Evolutionary conservation across 148 eudicot species (phyloP), one percentile per base, ranked within the genome.

Genomic region (Cornus florida): DNA sequence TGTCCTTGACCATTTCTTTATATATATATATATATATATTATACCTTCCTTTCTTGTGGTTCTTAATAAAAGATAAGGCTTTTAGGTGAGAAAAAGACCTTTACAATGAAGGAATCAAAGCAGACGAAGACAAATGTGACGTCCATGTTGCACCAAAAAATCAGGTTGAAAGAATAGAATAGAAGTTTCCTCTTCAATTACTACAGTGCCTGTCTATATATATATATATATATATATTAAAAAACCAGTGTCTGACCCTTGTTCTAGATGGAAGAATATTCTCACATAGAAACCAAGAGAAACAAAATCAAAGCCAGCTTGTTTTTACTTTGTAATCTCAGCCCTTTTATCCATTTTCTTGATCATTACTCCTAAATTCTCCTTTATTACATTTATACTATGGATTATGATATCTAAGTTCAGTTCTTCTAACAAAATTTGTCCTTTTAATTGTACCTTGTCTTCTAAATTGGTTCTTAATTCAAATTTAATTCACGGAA

Each of bases 331-430:
- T 65, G 69, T 65, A 22, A 65, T 65, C 69, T 65, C 69, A 65
- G 69, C 69, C 69, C 28, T 28, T n/a, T 65, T 65, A 65, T 65
- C 69, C 31, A 22, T 65, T 23, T 65, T 65, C 68, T 65, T 65
- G 68, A 24, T 65, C 31, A n/a, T 33, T 65, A n/a, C 68, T 65
- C 24, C 68, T 65, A 22, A 65, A 65, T 2, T 65, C 23, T n/a
- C 31, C 7, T 24, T 65, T 23, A 11, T 22, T 23, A 35, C 22
- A n/a, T 7, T 20, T 62, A 9, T 65, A 23, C 22, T 65, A 6
- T 23, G 59, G 22, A 65, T 65, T 65, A n/a, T 23, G 59, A 24
- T 65, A 65, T n/a, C 31, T 65, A 65, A 65, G 68, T n/a, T 65
- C 4, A 62, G 22, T 65, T 1, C 10, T 22, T 23, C 22, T 22